Conservation (phyloP, 2,329 filamentous ascomycete genomes). For the Colletotrichum sp. region DNA sequence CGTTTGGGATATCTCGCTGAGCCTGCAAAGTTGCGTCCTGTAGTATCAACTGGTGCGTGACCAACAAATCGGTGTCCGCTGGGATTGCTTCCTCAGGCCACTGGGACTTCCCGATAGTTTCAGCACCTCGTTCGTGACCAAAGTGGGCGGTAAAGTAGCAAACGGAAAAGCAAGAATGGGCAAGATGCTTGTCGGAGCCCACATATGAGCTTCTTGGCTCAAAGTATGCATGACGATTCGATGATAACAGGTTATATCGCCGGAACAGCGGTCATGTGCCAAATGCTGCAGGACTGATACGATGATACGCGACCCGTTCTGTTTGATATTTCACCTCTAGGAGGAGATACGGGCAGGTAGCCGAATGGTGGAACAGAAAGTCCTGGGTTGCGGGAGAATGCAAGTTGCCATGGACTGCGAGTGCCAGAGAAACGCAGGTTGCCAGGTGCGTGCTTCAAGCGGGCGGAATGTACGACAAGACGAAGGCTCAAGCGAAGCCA, state of each 20-base stretch:
- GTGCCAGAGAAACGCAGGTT: background rate
- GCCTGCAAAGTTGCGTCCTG: background rate
- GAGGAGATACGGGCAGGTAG: background rate
- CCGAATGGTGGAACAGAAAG: background rate
- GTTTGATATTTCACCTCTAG: background rate
- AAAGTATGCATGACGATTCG: background rate
- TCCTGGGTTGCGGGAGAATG: background rate
- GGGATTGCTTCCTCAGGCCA: background rate
- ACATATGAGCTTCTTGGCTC: background rate
- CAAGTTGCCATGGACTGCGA: background rate
- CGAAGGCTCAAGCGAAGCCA: background rate
- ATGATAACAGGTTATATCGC: background rate
- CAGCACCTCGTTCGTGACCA: background rate
- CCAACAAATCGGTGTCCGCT: background rate
- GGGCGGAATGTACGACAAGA: background rate
- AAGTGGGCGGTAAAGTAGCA: background rate
- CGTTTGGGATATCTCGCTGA: background rate
- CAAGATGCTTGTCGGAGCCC: background rate
- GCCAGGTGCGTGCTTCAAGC: background rate
- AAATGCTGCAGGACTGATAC: background rate
- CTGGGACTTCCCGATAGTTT: background rate
- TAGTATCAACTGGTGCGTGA: background rate
- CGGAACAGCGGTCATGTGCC: slow-evolving; percentile 2
- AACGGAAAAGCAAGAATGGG: background rate
- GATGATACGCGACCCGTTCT: background rate